Conservation (phyloP, 2,329 filamentous ascomycete species). For the Chalaropsis thielavioides region DNA sequence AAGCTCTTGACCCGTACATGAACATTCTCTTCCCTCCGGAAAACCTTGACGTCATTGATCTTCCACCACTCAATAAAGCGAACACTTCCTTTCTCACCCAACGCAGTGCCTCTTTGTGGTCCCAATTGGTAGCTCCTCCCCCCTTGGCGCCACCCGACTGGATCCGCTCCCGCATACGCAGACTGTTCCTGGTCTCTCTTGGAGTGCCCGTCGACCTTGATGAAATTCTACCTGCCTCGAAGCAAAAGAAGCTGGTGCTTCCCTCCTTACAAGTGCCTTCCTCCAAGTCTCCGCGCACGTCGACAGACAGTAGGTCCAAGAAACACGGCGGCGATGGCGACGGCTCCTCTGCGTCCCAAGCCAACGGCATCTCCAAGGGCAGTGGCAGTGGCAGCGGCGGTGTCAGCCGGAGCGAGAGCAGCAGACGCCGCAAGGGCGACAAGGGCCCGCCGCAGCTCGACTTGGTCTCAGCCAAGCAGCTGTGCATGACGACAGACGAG, state of each 20-base stretch:
- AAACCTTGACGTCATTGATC: constrained; percentile 35
- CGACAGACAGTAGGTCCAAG: constrained; percentile 38
- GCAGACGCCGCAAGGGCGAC: constrained; percentile 40
- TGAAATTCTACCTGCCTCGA: constrained; percentile 90
- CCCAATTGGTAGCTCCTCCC: constrained; percentile 85
- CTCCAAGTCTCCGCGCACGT: constrained; percentile 40
- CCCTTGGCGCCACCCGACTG: constrained; percentile 92
- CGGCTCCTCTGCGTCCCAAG: neutral
- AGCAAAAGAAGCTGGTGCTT: constrained; percentile 93
- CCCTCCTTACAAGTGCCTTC: constrained; percentile 67
- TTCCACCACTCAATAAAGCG: constrained; percentile 38
- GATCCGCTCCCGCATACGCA: constrained; percentile 89
- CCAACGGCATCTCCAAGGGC: neutral
- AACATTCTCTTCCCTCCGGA: constrained; percentile 49
- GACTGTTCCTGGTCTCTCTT: constrained; percentile 87
- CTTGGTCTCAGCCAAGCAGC: constrained; percentile 58
- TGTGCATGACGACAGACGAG: constrained; percentile 73
- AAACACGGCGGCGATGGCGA: constrained; percentile 32
- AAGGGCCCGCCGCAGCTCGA: constrained; percentile 63
- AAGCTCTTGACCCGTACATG: constrained; percentile 51
- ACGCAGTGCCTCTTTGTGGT: constrained; percentile 83
- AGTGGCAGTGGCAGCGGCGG: neutral
- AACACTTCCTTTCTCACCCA: constrained; percentile 67
- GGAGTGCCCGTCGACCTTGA: constrained; percentile 94
- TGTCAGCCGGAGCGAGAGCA: constrained; percentile 15